phyloP scores from a whole-genome alignment of 768 basidiomycete species.

The Kwoniella mangroviensis region DNA sequence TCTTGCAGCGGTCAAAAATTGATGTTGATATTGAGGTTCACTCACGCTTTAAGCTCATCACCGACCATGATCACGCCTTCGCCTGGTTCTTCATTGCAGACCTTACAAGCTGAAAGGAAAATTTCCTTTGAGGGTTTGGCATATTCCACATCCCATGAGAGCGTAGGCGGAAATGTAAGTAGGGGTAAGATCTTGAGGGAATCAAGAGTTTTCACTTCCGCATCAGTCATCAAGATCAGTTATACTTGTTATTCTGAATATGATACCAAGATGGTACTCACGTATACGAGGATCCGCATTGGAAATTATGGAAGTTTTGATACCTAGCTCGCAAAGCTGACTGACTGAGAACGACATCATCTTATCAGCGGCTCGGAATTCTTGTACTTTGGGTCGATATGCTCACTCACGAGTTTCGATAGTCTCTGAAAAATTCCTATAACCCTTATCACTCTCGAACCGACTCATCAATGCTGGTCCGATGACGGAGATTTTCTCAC shows the following conservation, averaged over 20 bases:
- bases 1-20: neutral
- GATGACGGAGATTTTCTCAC: slow-evolving; percentile 27
- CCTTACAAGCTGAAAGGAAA: slow-evolving; percentile 40
- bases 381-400: neutral
- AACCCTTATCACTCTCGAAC: slow-evolving; percentile 51
- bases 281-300: slow-evolving; percentile 56
- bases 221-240: neutral
- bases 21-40: neutral
- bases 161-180: slow-evolving; percentile 43
- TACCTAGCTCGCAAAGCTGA: slow-evolving; percentile 32
- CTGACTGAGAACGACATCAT: slow-evolving; percentile 30
- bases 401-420: slow-evolving; percentile 36
- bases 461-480: slow-evolving; percentile 44
- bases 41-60: slow-evolving; percentile 56
- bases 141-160: slow-evolving; percentile 48
- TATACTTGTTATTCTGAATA: neutral
- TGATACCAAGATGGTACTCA: slow-evolving; percentile 19
- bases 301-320: slow-evolving; percentile 48
- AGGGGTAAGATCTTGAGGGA: slow-evolving; percentile 41
- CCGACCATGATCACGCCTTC: slow-evolving; percentile 54
- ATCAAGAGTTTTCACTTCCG: slow-evolving; percentile 49
- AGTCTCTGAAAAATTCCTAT: slow-evolving; percentile 51
- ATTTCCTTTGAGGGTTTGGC: slow-evolving; percentile 50
- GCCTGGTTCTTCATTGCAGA: slow-evolving; percentile 25
- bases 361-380: too few relatives aligned